Conservation (phyloP, 2,329 filamentous ascomycete genomes). For the Penicillium sp. region DNA sequence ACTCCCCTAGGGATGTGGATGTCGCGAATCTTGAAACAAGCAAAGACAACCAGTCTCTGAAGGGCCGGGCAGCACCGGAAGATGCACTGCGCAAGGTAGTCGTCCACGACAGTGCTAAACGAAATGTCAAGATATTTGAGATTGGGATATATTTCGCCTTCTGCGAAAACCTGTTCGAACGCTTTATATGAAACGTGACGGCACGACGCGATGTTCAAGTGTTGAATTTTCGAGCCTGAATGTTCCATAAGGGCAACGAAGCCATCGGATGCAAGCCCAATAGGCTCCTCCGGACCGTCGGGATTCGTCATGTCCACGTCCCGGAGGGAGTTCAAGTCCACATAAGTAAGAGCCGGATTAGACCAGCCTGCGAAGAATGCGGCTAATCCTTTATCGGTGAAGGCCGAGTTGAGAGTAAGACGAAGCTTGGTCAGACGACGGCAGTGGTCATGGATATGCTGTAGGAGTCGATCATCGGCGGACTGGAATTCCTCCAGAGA, state of each 20-base stretch:
- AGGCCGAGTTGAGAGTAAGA: conserved; percentile 71
- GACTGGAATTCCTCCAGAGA: conserved; percentile 70
- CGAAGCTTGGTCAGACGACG: conserved; percentile 71
- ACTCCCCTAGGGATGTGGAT: conserved; percentile 58
- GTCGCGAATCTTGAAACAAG: conserved; percentile 60
- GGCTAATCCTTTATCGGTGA: conserved; percentile 73
- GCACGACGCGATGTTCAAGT: conserved; percentile 78
- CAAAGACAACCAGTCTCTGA: conserved; percentile 60
- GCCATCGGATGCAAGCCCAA: conserved; percentile 73
- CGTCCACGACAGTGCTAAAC: conserved; percentile 56
- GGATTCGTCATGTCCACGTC: conserved; percentile 71
- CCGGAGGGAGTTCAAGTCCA: conserved; percentile 77
- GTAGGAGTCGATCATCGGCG: conserved; percentile 68
- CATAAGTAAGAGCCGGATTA: conserved; percentile 67
- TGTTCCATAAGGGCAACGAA: conserved; percentile 83
- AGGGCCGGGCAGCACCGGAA: conserved; percentile 49
- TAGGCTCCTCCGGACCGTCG: conserved; percentile 58
- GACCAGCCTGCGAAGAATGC: conserved; percentile 73
- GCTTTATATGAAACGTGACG: conserved; percentile 73
- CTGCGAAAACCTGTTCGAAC: conserved; percentile 72
- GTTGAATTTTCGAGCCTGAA: conserved; percentile 65
- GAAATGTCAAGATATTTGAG: conserved; percentile 73
- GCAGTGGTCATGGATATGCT: conserved; percentile 70
- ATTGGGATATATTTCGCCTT: conserved; percentile 62
- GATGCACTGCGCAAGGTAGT: conserved; percentile 46